Evolutionary conservation across 495 filamentous ascomycete species (phyloP).

Genomic region (Niebla homalea): DNA sequence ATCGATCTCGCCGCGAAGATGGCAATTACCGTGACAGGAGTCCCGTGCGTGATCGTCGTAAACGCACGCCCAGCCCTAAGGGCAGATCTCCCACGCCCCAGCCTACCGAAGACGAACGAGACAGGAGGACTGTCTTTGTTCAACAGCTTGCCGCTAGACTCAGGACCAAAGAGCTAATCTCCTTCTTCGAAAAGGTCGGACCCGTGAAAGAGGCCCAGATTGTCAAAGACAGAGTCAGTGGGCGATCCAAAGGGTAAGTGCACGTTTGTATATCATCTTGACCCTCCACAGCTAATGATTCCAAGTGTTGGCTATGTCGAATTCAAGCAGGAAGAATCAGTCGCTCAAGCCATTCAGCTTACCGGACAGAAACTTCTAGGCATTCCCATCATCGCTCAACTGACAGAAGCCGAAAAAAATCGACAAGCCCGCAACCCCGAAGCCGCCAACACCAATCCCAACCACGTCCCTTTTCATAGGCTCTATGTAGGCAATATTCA

Average conservation of each 20-base stretch:
- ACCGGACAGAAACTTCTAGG: conserved; percentile 97
- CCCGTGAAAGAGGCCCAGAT: conserved; percentile 97
- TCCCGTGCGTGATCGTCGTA: conserved; percentile 40
- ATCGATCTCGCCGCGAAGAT: conserved; percentile 39
- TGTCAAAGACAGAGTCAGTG: conserved; percentile 95
- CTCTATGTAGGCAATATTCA: conserved; percentile 99
- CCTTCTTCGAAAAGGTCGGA: conserved; percentile 93
- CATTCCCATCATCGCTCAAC: conserved; percentile 95
- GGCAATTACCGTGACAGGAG: conserved; percentile 33
- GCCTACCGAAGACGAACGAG: conserved; percentile 88
- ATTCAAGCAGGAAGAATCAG: conserved; percentile 93
- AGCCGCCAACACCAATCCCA: conserved; percentile 45
- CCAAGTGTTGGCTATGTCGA: conserved; percentile 96
- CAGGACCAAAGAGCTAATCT: conserved; percentile 80
- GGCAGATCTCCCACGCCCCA: conserved; percentile 45
- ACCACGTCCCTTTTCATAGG: conserved; percentile 88
- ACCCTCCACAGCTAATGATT: conserved; percentile 21
- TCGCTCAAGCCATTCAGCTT: conserved; percentile 86
- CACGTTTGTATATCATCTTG: conserved; percentile 1
- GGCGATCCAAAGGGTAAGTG: conserved; percentile 90
- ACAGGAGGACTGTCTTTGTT: conserved; percentile 93
- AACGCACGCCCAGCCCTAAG: conserved; percentile 36
- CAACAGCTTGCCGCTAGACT: conserved; percentile 92
- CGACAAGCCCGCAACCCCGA: conserved; percentile 85
- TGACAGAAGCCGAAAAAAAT: conserved; percentile 99